Evolutionary conservation across 192 early-diverging fungal genomes (phyloP), one percentile per base, ranked within the genome.

Genomic region (Spizellomyces sp.): DNA sequence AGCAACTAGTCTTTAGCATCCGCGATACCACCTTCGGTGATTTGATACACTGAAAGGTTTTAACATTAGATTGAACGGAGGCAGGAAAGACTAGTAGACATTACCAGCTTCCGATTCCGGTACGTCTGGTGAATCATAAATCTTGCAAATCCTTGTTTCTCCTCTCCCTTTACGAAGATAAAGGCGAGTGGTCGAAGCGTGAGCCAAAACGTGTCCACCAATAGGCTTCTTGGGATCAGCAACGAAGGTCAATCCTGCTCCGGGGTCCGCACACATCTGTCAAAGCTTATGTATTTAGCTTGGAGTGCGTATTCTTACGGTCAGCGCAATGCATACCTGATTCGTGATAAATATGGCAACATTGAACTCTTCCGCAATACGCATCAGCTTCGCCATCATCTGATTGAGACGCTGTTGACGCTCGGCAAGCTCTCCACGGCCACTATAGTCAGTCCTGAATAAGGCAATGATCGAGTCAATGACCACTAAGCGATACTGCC

Each of bases 151-250:
- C 17, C 92, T 75, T 44, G 86, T 83, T 46, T 95, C 93, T 3
- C 89, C 92, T 63, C 93, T 81, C 0, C 93, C 93, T 70, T 95
- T 95, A 4, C 90, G 81, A 5, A 95, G 79, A 54, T 86, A 93
- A 8, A 95, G 74, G 15, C 93, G 85, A 5, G 92, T 93, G 9
- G 93, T 88, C 4, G 89, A 90, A 54, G 83, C 86, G 64, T 88
- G 83, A 45, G 90, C 91, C 60, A 94, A 76, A 4, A 95, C 83
- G 64, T 94, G 91, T 1, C 93, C 90, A 41, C 90, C 90, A 48
- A 94, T 87, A 8, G 93, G 93, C 66, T 95, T 95, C 81, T 94
- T 94, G 55, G 93, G 92, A 66, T 95, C 93, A 14, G 90, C 83
- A 0, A 91, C 90, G 80, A 95, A 95, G 19, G 89, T 88, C 79